A percentile compares a stretch with the other conserved stretches of the same genome.
Evolutionary conservation across 2,329 filamentous ascomycete genomes (phyloP).

Genomic region (Penicillium sp.): DNA sequence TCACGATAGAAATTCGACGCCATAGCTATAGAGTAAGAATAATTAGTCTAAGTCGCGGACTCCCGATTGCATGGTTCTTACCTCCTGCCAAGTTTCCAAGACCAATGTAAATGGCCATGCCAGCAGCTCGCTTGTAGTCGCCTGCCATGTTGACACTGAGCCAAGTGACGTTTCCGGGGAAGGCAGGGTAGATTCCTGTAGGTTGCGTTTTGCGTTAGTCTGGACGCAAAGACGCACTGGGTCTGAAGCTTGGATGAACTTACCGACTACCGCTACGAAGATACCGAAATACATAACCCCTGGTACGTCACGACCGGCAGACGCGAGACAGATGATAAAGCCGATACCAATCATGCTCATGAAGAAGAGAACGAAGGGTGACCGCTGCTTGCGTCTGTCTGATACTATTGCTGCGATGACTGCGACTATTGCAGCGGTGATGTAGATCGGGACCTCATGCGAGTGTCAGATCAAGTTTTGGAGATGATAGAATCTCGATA

Average conservation of each 20-base stretch:
- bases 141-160: constrained; percentile 59
- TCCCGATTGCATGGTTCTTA: constrained; percentile 12
- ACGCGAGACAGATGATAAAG: constrained; percentile 51
- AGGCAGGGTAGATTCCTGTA: constrained; percentile 46
- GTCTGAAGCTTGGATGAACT: constrained; percentile 1
- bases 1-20: constrained; percentile 67
- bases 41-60: constrained; percentile 1
- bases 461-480: neutral
- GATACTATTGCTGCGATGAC: constrained; percentile 53
- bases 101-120: constrained; percentile 63
- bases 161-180: constrained; percentile 52
- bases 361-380: constrained; percentile 55
- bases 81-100: constrained; percentile 52
- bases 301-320: constrained; percentile 33
- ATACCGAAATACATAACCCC: constrained; percentile 49
- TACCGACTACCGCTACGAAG: constrained; percentile 47
- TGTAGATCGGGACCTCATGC: constrained; percentile 37
- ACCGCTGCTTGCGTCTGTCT: constrained; percentile 51
- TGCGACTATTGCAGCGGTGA: constrained; percentile 38
- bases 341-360: constrained; percentile 55
- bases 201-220: constrained; percentile 1
- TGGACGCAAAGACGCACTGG: neutral
- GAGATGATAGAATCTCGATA: neutral
- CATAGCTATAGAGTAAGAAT: constrained; percentile 50
- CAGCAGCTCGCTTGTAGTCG: constrained; percentile 54